Evolutionary conservation across 2,329 filamentous ascomycete species (phyloP).

Genomic region (Phialophora chinensis): DNA sequence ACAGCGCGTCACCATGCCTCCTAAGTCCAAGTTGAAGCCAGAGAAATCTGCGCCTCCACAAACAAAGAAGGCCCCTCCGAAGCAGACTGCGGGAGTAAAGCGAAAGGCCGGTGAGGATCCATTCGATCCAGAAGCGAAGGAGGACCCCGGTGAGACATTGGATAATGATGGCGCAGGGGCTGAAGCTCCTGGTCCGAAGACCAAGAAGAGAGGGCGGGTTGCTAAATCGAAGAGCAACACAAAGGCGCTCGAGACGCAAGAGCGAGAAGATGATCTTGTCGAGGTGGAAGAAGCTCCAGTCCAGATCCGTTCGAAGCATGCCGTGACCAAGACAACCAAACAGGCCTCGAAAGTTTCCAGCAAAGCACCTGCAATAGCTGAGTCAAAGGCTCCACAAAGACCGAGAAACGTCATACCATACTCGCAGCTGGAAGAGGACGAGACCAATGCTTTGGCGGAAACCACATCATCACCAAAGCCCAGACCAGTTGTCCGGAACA

Average conservation of each 20-base stretch:
- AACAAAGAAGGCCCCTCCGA: slow-evolving; percentile 55
- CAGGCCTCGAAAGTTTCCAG: slow-evolving; percentile 10
- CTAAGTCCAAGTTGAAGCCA: slow-evolving; percentile 48
- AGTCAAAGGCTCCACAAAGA: slow-evolving; percentile 14
- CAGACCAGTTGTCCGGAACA: slow-evolving; percentile 32
- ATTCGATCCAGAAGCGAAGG: slow-evolving; percentile 46
- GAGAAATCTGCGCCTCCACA: slow-evolving; percentile 47
- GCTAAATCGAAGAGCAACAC: slow-evolving; percentile 38
- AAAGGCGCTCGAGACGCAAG: slow-evolving; percentile 43
- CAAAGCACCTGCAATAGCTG: slow-evolving; percentile 15
- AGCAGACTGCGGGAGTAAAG: slow-evolving; percentile 41
- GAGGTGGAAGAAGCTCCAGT: slow-evolving; percentile 30
- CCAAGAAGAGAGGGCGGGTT: slow-evolving; percentile 37
- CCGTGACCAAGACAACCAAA: slow-evolving; percentile 10
- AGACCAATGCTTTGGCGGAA: slow-evolving; percentile 16
- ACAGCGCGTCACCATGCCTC: slow-evolving; percentile 40
- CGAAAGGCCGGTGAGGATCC: slow-evolving; percentile 49
- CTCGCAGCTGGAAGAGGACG: slow-evolving; percentile 14
- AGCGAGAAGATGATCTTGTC: slow-evolving; percentile 34
- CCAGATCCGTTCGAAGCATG: slow-evolving; percentile 29
- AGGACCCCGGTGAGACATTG: slow-evolving; percentile 43
- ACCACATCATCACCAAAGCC: slow-evolving; percentile 15
- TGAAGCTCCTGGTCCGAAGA: slow-evolving; percentile 33
- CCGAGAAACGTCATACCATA: background rate
- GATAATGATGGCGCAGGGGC: slow-evolving; percentile 44